Percentiles rank a stretch among this genome's conserved stretches.
These are phyloP conservation scores for Graphiopsis chlorocephala DNA, from an alignment of 2,329 filamentous ascomycete species.

Conservation along the genomic window DNA sequence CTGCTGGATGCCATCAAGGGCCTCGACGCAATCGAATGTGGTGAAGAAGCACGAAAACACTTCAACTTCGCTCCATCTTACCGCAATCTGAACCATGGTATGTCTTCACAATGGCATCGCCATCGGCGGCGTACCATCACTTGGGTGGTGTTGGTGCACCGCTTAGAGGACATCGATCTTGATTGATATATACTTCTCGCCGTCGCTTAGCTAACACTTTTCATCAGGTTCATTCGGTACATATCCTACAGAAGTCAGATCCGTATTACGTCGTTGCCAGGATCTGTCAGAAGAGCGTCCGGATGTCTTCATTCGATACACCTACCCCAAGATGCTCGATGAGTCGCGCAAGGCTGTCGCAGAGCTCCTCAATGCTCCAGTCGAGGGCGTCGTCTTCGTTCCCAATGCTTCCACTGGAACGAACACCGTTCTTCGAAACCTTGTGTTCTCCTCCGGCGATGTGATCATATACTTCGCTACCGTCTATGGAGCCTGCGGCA, in stretches of 20 bases:
- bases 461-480: constrained; percentile 76
- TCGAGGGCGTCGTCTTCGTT: constrained; percentile 70
- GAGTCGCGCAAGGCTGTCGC: constrained; percentile 64
- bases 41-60: constrained; percentile 52
- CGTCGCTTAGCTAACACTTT: neutral
- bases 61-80: constrained; percentile 70
- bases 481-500: constrained; percentile 75
- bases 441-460: constrained; percentile 67
- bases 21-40: constrained; percentile 29
- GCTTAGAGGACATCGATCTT: too few relatives aligned
- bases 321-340: constrained; percentile 62
- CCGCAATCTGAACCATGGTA: constrained; percentile 77
- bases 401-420: constrained; percentile 76
- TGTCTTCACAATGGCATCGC: constrained; percentile 14
- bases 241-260: constrained; percentile 62
- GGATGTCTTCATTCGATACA: constrained; percentile 73
- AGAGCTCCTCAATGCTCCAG: constrained; percentile 62
- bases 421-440: constrained; percentile 75
- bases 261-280: constrained; percentile 63
- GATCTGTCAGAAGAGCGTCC: constrained; percentile 65
- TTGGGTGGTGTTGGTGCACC: neutral
- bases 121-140: neutral
- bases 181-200: neutral
- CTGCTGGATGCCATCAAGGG: constrained; percentile 9
- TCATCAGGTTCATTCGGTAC: constrained; percentile 72